These are phyloP conservation scores for Vigna hirtella DNA, from an alignment of 306 rosid species.

Conservation along the genomic window DNA sequence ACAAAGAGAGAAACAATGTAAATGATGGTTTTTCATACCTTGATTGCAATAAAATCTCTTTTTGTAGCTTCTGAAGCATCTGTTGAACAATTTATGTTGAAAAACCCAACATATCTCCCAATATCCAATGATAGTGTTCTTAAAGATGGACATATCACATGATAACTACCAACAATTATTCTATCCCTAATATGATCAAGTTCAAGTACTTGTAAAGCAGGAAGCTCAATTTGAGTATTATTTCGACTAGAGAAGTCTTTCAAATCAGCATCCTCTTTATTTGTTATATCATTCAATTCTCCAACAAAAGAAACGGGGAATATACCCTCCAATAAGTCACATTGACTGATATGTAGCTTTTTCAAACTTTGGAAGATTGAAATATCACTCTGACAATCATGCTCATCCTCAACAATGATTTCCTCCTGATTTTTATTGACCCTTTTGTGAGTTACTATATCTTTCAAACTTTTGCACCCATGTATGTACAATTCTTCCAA, in stretches of 20 bases:
- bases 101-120: not conserved
- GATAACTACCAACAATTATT: too few relatives aligned
- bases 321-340: not conserved
- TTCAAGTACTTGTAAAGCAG: too few relatives aligned
- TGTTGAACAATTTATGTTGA: not conserved
- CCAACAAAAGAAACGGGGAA: conserved; percentile 1
- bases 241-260: not conserved
- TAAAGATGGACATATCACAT: not conserved
- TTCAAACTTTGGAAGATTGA: not conserved
- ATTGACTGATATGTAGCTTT: not conserved
- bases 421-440: too few relatives aligned
- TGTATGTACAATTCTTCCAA: not conserved
- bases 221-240: not conserved
- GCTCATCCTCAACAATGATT: not conserved
- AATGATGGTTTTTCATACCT: too few relatives aligned
- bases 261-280: not conserved
- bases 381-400: not conserved
- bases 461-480: too few relatives aligned
- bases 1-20: too few relatives aligned
- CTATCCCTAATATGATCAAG: not conserved
- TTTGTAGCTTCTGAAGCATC: not conserved
- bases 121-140: not conserved
- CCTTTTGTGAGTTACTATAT: not conserved
- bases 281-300: not conserved
- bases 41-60: not conserved